Percentiles rank a stretch among this genome's conserved stretches.
Conservation (phyloP, 129 eudicot genomes). For the Chrysanthemum makinoi region DNA sequence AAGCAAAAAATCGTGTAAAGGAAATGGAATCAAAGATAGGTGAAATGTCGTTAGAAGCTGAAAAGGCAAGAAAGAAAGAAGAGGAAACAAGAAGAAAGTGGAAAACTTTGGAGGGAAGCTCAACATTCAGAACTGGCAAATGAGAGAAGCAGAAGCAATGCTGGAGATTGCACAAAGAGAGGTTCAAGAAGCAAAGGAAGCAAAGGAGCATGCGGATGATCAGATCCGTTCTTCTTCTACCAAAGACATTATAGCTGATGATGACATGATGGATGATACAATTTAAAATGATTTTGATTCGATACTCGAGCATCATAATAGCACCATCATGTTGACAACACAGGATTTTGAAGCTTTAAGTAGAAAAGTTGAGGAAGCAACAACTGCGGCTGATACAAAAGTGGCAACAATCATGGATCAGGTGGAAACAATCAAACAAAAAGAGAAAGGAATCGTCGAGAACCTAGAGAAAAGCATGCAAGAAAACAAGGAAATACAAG, state of each 20-base stretch:
- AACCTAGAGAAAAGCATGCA: conserved; percentile 50
- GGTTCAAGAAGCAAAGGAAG: no score
- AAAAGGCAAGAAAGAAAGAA: conserved; percentile 47
- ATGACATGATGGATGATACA: background rate
- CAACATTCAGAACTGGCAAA: conserved; percentile 36
- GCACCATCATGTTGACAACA: conserved; percentile 44
- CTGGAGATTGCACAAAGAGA: conserved; percentile 48
- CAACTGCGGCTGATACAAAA: conserved; percentile 51
- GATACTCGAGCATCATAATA: background rate
- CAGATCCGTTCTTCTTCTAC: conserved; percentile 36
- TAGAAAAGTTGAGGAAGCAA: conserved; percentile 46
- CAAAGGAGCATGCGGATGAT: conserved; percentile 56
- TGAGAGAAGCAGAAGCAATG: conserved; percentile 44
- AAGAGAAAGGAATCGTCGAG: conserved; percentile 44
- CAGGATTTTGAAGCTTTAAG: conserved; percentile 58
- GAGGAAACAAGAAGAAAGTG: conserved; percentile 42
- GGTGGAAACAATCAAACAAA: conserved; percentile 52
- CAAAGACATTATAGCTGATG: background rate
- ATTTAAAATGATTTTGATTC: background rate
- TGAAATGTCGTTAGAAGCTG: conserved; percentile 43
- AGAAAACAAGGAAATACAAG: conserved; percentile 55
- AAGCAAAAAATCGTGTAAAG: conserved; percentile 29
- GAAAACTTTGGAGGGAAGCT: conserved; percentile 48
- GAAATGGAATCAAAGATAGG: conserved; percentile 34
- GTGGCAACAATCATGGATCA: conserved; percentile 67